Percentiles rank a stretch among this genome's conserved stretches.
Evolutionary conservation across 2,329 filamentous ascomycete genomes (phyloP).

Genomic region (Tolypocladium album): DNA sequence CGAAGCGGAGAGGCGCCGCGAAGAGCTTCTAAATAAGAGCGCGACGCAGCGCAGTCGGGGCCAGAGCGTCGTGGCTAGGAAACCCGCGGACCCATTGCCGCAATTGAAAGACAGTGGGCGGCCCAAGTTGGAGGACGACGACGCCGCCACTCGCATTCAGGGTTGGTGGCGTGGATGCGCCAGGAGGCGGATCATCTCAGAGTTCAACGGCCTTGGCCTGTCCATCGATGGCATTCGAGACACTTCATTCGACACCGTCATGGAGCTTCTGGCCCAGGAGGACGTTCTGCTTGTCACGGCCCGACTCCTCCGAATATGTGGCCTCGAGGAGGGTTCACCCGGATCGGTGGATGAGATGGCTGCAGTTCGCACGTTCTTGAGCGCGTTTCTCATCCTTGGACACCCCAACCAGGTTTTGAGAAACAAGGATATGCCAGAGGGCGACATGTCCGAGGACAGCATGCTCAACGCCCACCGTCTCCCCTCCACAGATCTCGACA

Average conservation of each 20-base stretch:
- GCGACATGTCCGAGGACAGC: conserved; percentile 41
- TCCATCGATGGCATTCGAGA: conserved; percentile 60
- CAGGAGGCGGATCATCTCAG: conserved; percentile 49
- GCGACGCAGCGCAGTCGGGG: conserved; percentile 40
- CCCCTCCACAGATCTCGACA: conserved; percentile 37
- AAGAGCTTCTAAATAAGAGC: conserved; percentile 49
- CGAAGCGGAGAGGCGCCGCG: conserved; percentile 62
- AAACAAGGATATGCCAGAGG: conserved; percentile 52
- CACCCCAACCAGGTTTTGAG: conserved; percentile 70
- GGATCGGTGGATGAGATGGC: conserved; percentile 59
- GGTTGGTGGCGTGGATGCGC: conserved; percentile 54
- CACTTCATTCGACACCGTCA: conserved; percentile 65
- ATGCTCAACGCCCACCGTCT: conserved; percentile 17
- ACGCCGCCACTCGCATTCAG: conserved; percentile 57
- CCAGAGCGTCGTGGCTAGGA: conserved; percentile 40
- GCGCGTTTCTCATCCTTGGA: conserved; percentile 68
- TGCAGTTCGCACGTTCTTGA: conserved; percentile 64
- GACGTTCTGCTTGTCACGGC: conserved; percentile 56
- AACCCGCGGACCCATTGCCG: conserved; percentile 35
- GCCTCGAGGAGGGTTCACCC: conserved; percentile 52
- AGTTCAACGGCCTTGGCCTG: conserved; percentile 56
- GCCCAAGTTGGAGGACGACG: conserved; percentile 41
- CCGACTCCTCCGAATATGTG: conserved; percentile 57
- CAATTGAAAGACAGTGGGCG: conserved; percentile 37
- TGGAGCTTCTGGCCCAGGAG: conserved; percentile 55